Evolutionary conservation across 495 filamentous ascomycete species (phyloP).

Genomic region (Hyaloscypha bicolor): DNA sequence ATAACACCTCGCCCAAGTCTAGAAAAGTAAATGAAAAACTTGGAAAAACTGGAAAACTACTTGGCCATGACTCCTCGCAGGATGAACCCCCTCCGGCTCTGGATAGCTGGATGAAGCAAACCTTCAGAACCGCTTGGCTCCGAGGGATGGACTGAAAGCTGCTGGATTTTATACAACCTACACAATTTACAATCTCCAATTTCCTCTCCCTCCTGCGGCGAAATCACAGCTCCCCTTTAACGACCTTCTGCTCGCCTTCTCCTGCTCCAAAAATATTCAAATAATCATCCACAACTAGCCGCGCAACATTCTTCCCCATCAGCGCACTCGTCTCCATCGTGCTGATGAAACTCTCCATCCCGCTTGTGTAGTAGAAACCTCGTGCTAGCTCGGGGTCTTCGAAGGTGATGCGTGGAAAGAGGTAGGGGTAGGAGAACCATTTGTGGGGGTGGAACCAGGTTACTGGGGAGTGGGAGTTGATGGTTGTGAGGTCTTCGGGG

Average conservation of each 20-base stretch:
- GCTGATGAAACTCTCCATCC: slow-evolving; percentile 92
- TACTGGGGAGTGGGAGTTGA: slow-evolving; percentile 52
- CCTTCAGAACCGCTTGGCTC: too few species aligned
- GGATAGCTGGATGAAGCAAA: too few species aligned
- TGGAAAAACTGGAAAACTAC: too few species aligned
- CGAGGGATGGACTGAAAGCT: too few species aligned
- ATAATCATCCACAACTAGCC: slow-evolving; percentile 65
- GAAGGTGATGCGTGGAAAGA: slow-evolving; percentile 82
- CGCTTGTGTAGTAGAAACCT: slow-evolving; percentile 85
- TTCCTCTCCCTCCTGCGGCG: too few species aligned
- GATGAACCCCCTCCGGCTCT: too few species aligned
- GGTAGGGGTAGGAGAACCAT: slow-evolving; percentile 86
- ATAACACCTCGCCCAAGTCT: too few species aligned
- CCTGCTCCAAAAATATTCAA: slow-evolving; percentile 13
- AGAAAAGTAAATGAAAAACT: too few species aligned
- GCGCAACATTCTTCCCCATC: slow-evolving; percentile 95
- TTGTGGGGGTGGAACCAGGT: slow-evolving; percentile 72
- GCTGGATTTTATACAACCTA: too few species aligned
- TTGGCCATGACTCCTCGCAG: too few species aligned
- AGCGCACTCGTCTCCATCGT: slow-evolving; percentile 98
- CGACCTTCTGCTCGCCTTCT: not conserved
- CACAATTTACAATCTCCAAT: too few species aligned
- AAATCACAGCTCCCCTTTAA: not conserved
- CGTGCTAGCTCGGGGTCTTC: slow-evolving; percentile 73
- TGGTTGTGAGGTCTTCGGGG: slow-evolving; percentile 26